phyloP scores from a whole-genome alignment of 805 yeast species.

The Lachancea meyersii region DNA sequence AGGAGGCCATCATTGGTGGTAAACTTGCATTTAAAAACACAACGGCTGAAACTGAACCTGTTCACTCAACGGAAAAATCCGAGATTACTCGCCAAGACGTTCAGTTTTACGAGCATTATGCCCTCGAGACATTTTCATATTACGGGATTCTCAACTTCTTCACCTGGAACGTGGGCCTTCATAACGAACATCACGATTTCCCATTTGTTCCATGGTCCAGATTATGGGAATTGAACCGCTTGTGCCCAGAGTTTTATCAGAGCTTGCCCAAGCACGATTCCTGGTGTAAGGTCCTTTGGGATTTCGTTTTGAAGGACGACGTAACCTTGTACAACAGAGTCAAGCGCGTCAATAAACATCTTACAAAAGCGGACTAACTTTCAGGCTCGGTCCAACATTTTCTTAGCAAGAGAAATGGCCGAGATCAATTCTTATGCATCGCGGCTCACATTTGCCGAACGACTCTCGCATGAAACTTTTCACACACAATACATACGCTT shows the following conservation, averaged over 20 bases:
- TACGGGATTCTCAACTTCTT: slow-evolving; percentile 72
- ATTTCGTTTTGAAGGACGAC: slow-evolving; percentile 61
- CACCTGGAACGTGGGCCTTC: slow-evolving; percentile 92
- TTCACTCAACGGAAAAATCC: slow-evolving; percentile 9
- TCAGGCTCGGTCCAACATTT: neutral
- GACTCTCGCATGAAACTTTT: neutral
- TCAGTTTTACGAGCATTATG: slow-evolving; percentile 12
- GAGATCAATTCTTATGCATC: neutral
- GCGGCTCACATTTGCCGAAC: too few relatives aligned
- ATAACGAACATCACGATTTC: slow-evolving; percentile 93
- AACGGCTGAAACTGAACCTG: slow-evolving; percentile 9
- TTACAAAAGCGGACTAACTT: neutral
- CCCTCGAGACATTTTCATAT: slow-evolving; percentile 81
- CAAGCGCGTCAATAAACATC: slow-evolving; percentile 41
- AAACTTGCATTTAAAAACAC: slow-evolving; percentile 23
- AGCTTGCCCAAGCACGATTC: slow-evolving; percentile 71
- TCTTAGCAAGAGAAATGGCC: neutral
- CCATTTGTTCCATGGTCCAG: slow-evolving; percentile 90
- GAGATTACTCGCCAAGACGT: slow-evolving; percentile 11
- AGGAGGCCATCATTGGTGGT: slow-evolving; percentile 25
- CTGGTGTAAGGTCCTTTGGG: slow-evolving; percentile 71
- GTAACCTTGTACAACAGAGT: slow-evolving; percentile 78
- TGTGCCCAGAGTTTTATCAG: slow-evolving; percentile 77
- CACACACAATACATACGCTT: neutral
- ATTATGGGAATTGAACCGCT: slow-evolving; percentile 52